Base-by-base conservation (phyloP, 805 yeast genomes). In the Candida peoriensis region DNA sequence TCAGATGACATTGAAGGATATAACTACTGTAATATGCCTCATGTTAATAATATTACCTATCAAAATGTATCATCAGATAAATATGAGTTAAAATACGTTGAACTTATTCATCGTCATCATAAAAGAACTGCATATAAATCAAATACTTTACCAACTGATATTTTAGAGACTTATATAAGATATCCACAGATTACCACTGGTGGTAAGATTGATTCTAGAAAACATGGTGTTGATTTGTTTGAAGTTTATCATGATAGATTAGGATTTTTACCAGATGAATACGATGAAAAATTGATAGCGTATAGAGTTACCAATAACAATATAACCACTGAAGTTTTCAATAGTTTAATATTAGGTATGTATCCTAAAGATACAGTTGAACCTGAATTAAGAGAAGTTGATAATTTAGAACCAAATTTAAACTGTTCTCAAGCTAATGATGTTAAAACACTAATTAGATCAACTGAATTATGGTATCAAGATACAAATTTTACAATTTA, bases 1-100 rank as follows among this genome's bases (percentile, higher is more conserved):
- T 11, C 34, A 11, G n/a, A n/a, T n/a, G 58, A 54, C 13, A 46
- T 37, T 14, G 66, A 66, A 20, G 49, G 43, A 11, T 66, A 66
- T 46, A 58, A 66, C 53, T 66, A 63, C 46, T 66, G 72, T 43
- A 59, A 59, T 43, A 67, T 66, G 71, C 72, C 72, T 6, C 70
- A 62, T 39, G 54, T 51, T n/a, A 59, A 64, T 26, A 36, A 30
- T 19, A 13, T 26, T 26, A 50, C 58, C 11, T 54, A 60, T 14
- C 57, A 50, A 20, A 57, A 57, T 26, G 50, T 53, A 6, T 44
- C 50, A 6, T 42, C 47, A 19, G 46, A 44, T 5, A 31, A 34
- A 10, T 64, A 57, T 37, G 48, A 47, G 21, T 33, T 65, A 28
- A 44, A 51, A 11, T 64, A 62, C 33, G 66, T 65, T 17, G 70